Evolutionary conservation across 2,329 filamentous ascomycete genomes (phyloP).

Genomic region (Bipolaris gigantea): DNA sequence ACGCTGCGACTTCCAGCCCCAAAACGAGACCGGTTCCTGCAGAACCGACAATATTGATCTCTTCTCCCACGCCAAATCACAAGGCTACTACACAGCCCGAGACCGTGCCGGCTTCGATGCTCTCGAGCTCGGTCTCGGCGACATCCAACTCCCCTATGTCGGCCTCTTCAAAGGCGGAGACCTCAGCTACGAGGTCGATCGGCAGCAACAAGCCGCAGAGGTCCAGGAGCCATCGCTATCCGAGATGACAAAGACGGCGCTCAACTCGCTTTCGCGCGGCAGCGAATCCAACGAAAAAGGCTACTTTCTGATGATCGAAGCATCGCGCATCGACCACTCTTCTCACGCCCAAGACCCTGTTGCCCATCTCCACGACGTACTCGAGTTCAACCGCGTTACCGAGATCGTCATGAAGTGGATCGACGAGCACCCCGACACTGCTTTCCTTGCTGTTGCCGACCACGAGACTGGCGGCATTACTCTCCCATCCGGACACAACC

Average conservation of each 20-base stretch:
- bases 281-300: slow-evolving; percentile 39
- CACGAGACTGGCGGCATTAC: slow-evolving; percentile 49
- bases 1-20: slow-evolving; percentile 48
- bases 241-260: slow-evolving; percentile 47
- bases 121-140: slow-evolving; percentile 29
- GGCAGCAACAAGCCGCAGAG: slow-evolving; percentile 39
- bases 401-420: slow-evolving; percentile 46
- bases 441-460: slow-evolving; percentile 48
- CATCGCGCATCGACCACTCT: slow-evolving; percentile 27
- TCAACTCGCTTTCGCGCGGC: slow-evolving; percentile 43
- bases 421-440: slow-evolving; percentile 45
- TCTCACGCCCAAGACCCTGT: slow-evolving; percentile 32
- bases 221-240: slow-evolving; percentile 45
- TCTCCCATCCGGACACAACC: slow-evolving; percentile 42
- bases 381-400: slow-evolving; percentile 48
- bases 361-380: slow-evolving; percentile 42
- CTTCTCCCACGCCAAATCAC: slow-evolving; percentile 38
- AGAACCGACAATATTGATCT: slow-evolving; percentile 45
- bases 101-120: slow-evolving; percentile 43
- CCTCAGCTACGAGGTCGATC: slow-evolving; percentile 36
- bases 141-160: slow-evolving; percentile 41
- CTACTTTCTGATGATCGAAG: slow-evolving; percentile 47
- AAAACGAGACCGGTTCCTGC: slow-evolving; percentile 43
- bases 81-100: slow-evolving; percentile 45
- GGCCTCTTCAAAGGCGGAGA: slow-evolving; percentile 46